Evolutionary conservation across 805 yeast species (phyloP), one percentile per base, ranked within the genome.

Genomic region (Barnettozyma salicaria): DNA sequence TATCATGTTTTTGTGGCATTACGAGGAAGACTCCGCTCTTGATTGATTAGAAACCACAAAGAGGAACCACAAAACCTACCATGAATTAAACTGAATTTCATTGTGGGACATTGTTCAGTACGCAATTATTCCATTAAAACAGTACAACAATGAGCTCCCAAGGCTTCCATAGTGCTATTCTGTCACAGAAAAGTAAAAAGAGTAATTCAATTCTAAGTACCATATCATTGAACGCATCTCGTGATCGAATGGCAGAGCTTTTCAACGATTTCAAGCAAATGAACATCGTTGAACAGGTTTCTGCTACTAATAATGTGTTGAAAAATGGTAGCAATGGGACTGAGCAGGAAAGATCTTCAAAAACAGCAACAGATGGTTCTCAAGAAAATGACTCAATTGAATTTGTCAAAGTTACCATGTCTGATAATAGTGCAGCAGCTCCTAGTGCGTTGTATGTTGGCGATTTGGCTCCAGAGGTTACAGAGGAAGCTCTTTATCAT

Each of bases 391-490:
- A 41, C 3, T 46, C 52, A 11, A 41, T 44, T 29, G 50, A 44
- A 24, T 29, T 43, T 33, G 41, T 48, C 5, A 49, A 43, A 28
- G 43, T 31, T 36, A 41, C 31, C 11, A 42, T 30, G 32, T 27
- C 22, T 18, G n/a, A n/a, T n/a, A n/a, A n/a, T n/a, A 35, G 36
- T 21, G 37, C 37, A 11, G 13, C 32, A 9, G 45, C 43, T 30
- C 31, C 45, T 32, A 37, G 34, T 21, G 42, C 56, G 9, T 45
- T 51, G n/a, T 82, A 76, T 47, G 78, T 82, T 20, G 89, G 89
- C 7, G 80, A 78, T 39, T 61, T 82, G 39, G 70, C 68, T 47
- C 58, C 59, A 30, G 42, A 63, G 1, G 71, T 78, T 3, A 60
- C 71, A 3, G 86, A 80, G 44, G 64, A 64, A 10, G 46, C 55